A percentile compares a stretch with the other conserved stretches of the same genome.
Conservation (phyloP, 148 eudicot species). For the Diospyros kaki region DNA sequence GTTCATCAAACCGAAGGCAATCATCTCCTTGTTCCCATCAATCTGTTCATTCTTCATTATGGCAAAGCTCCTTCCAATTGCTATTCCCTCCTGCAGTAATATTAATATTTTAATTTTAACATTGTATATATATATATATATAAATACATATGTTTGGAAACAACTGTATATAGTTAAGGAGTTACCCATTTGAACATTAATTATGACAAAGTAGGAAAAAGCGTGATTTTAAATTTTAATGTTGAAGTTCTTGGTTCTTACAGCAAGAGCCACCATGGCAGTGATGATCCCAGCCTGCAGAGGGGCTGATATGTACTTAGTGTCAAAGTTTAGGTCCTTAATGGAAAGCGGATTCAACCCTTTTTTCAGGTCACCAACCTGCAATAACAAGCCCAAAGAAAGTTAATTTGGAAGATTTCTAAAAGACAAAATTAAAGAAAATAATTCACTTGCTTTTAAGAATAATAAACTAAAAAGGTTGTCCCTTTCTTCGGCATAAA, state of each 20-base stretch:
- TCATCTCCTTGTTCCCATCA: conserved; percentile 97
- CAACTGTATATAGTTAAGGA: no score
- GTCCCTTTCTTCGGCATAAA: no score
- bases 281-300: conserved; percentile 73
- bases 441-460: no score
- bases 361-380: conserved; percentile 75
- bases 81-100: conserved; percentile 79
- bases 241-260: conserved; percentile 25
- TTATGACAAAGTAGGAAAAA: no score
- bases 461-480: no score
- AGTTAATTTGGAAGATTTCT: not conserved
- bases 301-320: conserved; percentile 50
- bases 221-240: not conserved
- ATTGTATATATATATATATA: not conserved
- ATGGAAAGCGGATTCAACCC: conserved; percentile 74
- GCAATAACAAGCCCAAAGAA: conserved; percentile 7
- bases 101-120: not conserved
- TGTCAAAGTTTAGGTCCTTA: conserved; percentile 45
- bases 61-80: conserved; percentile 90
- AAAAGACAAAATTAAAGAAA: no score
- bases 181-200: no score
- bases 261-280: conserved; percentile 69
- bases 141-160: no score
- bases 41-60: conserved; percentile 56
- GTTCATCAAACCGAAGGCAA: conserved; percentile 94